phyloP scores from a whole-genome alignment of 2,329 filamentous ascomycete genomes.

The Pseudogymnoascus sp. region DNA sequence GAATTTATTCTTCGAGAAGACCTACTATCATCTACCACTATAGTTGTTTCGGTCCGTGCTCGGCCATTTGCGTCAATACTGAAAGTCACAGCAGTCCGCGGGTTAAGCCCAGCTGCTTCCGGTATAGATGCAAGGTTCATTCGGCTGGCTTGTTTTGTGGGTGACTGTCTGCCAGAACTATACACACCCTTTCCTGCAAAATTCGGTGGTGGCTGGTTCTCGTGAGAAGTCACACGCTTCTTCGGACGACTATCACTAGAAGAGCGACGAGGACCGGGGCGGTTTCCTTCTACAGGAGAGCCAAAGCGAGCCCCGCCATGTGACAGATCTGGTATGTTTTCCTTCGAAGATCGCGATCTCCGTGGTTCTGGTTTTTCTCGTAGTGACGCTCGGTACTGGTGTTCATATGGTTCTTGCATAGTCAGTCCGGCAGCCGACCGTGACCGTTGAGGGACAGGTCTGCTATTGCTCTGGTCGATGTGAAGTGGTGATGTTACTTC shows the following conservation, averaged over 20 bases:
- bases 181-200: slow-evolving; percentile 10
- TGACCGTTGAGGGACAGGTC: slow-evolving; percentile 20
- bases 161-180: slow-evolving; percentile 36
- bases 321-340: slow-evolving; percentile 21
- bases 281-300: slow-evolving; percentile 25
- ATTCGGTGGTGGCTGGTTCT: slow-evolving; percentile 2
- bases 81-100: slow-evolving; percentile 53
- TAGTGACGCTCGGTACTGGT: slow-evolving; percentile 28
- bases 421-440: slow-evolving; percentile 27
- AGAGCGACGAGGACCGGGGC: slow-evolving; percentile 26
- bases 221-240: neutral
- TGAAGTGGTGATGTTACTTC: slow-evolving; percentile 23
- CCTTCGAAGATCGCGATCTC: slow-evolving; percentile 19
- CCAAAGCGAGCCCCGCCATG: slow-evolving; percentile 27
- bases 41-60: slow-evolving; percentile 29
- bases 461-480: neutral
- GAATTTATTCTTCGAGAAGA: slow-evolving; percentile 14
- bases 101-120: slow-evolving; percentile 36
- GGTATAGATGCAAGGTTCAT: slow-evolving; percentile 54
- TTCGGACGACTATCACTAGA: slow-evolving; percentile 26
- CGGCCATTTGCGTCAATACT: slow-evolving; percentile 58
- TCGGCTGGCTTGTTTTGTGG: slow-evolving; percentile 43
- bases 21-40: slow-evolving; percentile 23
- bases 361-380: slow-evolving; percentile 28
- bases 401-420: slow-evolving; percentile 28